These are phyloP conservation scores for Fusarium tricinctum DNA, from an alignment of 2,329 filamentous ascomycete species.

Conservation along the genomic window DNA sequence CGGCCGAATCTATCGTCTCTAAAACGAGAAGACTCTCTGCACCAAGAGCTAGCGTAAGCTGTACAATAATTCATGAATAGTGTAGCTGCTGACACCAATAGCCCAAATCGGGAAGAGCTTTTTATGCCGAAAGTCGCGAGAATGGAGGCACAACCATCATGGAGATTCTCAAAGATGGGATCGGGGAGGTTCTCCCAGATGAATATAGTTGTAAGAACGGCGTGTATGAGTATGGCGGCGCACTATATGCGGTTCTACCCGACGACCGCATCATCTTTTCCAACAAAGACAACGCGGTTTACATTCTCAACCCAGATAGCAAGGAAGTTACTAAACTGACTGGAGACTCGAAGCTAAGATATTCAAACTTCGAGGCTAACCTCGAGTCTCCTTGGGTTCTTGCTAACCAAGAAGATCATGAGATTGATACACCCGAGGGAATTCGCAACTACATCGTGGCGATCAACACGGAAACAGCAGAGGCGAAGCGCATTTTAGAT, in stretches of 20 bases:
- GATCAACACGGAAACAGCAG: slow-evolving; percentile 58
- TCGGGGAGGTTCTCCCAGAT: slow-evolving; percentile 59
- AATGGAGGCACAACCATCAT: slow-evolving; percentile 62
- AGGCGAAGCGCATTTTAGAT: slow-evolving; percentile 56
- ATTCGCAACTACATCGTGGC: slow-evolving; percentile 58
- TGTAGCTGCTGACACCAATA: slow-evolving; percentile 16
- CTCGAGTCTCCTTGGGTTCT: slow-evolving; percentile 59
- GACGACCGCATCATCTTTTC: slow-evolving; percentile 63
- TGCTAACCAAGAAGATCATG: slow-evolving; percentile 67
- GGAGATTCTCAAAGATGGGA: slow-evolving; percentile 54
- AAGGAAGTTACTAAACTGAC: slow-evolving; percentile 54
- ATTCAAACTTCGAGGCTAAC: slow-evolving; percentile 63
- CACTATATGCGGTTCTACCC: slow-evolving; percentile 57
- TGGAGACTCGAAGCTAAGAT: slow-evolving; percentile 55
- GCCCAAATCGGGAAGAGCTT: slow-evolving; percentile 53
- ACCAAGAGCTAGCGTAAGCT: slow-evolving; percentile 56
- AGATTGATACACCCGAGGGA: slow-evolving; percentile 50
- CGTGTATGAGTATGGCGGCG: slow-evolving; percentile 68
- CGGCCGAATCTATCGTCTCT: slow-evolving; percentile 54
- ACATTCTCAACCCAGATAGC: slow-evolving; percentile 57
- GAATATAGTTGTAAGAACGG: slow-evolving; percentile 60
- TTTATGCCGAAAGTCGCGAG: slow-evolving; percentile 56
- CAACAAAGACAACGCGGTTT: slow-evolving; percentile 60
- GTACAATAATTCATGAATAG: too few species aligned
- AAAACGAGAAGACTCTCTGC: slow-evolving; percentile 53